Evolutionary conservation across 2,329 filamentous ascomycete genomes (phyloP), one percentile per base, ranked within the genome.

Genomic region (Cladosporium colombiae): DNA sequence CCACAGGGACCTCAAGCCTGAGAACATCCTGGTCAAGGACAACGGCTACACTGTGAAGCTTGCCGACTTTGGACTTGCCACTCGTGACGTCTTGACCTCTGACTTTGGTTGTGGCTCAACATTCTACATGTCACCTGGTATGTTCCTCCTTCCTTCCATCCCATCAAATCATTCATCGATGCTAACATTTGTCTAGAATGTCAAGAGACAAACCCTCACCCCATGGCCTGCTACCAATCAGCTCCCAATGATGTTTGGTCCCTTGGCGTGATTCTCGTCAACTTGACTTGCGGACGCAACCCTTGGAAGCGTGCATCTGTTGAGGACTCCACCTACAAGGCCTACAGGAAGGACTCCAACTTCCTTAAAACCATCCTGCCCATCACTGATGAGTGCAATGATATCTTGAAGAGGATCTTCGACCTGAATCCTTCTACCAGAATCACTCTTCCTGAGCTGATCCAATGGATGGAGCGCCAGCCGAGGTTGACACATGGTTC

Each of bases 41-140:
- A 84, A 89, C 70, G 94, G 94, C 70, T 88, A 90, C 81, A 95
- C 92, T 40, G 92, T 97, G 76, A 97, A 98, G 82, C 86, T 99
- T 70, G 95, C 94, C 71, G 95, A 99, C 80, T 99, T 99, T 84
- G 95, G 95, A 77, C 87, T 99, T 64, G 95, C 95, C 67, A 98
- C 93, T 27, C 89, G 88, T 66, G 91, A 94, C 70, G 85, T 88
- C 70, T 84, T 89, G 71, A 97, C 94, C 70, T 91, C 93, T 73
- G 95, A 99, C 78, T 97, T 97, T 80, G 95, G 95, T 75, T 99
- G 95, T 78, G 95, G 95, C 69, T 98, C 95, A 35, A 98, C 94
- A 16, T 98, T 98, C 76, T 99, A 99, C 82, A 99, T 98, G 95
- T 97, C 93, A 76, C 95, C 95, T 87, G 94, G 94, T 97, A 90